Conservation (phyloP, 2,329 filamentous ascomycete species). For the Arachnomyces sp. region DNA sequence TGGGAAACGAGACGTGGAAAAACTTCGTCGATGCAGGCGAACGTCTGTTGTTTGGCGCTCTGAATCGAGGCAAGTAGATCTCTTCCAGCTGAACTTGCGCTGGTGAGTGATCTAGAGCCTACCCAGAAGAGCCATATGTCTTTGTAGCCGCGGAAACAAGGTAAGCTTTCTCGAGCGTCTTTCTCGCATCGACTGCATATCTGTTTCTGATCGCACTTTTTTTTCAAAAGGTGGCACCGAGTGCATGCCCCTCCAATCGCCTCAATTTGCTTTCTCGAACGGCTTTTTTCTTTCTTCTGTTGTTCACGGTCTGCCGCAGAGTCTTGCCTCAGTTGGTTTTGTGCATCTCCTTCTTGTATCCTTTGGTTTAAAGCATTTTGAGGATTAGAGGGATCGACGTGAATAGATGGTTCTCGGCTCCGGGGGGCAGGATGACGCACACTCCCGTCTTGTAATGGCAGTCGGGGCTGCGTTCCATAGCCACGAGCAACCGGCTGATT, state of each 20-base stretch:
- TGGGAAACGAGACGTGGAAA: slow-evolving; percentile 5
- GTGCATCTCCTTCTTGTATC: not conserved
- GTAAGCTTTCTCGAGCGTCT: slow-evolving; percentile 3
- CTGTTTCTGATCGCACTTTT: slow-evolving; percentile 15
- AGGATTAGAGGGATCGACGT: not conserved
- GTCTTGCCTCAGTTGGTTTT: not conserved
- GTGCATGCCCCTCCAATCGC: slow-evolving; percentile 21
- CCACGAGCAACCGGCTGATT: too few species aligned
- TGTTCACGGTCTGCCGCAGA: slow-evolving; percentile 7
- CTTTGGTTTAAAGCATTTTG: not conserved
- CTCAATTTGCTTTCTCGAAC: slow-evolving; percentile 14
- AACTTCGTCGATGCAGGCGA: slow-evolving; percentile 4
- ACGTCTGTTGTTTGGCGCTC: slow-evolving; percentile 7
- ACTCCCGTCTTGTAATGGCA: too few species aligned
- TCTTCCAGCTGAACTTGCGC: not conserved
- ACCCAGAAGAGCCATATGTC: slow-evolving; percentile 13
- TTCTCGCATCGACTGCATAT: slow-evolving; percentile 17
- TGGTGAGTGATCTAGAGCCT: not conserved
- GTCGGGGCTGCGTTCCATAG: too few species aligned
- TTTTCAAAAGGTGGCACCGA: slow-evolving; percentile 22
- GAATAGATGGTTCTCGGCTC: too few species aligned
- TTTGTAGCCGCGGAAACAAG: slow-evolving; percentile 17
- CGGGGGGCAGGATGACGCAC: too few species aligned
- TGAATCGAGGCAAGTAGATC: slow-evolving; percentile 1
- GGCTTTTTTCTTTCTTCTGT: slow-evolving; percentile 11